These are phyloP conservation scores for Baudoinia panamericana DNA, from an alignment of 495 filamentous ascomycete species.

Conservation along the genomic window DNA sequence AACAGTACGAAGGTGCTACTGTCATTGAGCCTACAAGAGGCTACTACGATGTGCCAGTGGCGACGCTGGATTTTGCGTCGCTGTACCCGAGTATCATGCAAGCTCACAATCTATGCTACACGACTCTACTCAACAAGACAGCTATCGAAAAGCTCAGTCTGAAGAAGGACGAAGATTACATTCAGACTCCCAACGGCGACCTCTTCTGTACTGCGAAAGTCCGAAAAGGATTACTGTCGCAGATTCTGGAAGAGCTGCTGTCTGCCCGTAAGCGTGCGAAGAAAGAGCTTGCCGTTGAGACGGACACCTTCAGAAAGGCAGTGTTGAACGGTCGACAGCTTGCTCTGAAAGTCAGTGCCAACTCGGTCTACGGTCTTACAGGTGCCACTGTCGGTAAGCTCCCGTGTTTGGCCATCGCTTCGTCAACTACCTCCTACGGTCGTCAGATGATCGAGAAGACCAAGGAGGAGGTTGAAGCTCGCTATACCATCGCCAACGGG, in stretches of 20 bases:
- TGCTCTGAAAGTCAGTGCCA: constrained; percentile 91
- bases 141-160: constrained; percentile 58
- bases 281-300: constrained; percentile 78
- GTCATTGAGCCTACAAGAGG: constrained; percentile 91
- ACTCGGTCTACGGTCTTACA: constrained; percentile 95
- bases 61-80: constrained; percentile 96
- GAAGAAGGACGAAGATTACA: constrained; percentile 84
- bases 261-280: constrained; percentile 85
- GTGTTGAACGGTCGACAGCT: constrained; percentile 95
- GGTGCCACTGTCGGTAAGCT: constrained; percentile 93
- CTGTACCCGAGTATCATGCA: constrained; percentile 98
- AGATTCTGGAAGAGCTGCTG: constrained; percentile 90
- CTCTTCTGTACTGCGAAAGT: constrained; percentile 80
- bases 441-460: constrained; percentile 98
- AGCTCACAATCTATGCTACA: constrained; percentile 97
- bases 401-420: constrained; percentile 88
- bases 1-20: constrained; percentile 95
- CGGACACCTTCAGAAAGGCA: constrained; percentile 91
- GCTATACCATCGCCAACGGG: constrained; percentile 84
- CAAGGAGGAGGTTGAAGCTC: constrained; percentile 77
- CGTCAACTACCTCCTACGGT: constrained; percentile 89
- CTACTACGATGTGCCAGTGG: constrained; percentile 87
- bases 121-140: constrained; percentile 75
- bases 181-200: constrained; percentile 86
- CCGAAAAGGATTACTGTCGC: constrained; percentile 81